Percentiles rank a stretch among this genome's conserved stretches.
Evolutionary conservation across 768 basidiomycete species (phyloP).

Genomic region (Lyophyllum decastes): DNA sequence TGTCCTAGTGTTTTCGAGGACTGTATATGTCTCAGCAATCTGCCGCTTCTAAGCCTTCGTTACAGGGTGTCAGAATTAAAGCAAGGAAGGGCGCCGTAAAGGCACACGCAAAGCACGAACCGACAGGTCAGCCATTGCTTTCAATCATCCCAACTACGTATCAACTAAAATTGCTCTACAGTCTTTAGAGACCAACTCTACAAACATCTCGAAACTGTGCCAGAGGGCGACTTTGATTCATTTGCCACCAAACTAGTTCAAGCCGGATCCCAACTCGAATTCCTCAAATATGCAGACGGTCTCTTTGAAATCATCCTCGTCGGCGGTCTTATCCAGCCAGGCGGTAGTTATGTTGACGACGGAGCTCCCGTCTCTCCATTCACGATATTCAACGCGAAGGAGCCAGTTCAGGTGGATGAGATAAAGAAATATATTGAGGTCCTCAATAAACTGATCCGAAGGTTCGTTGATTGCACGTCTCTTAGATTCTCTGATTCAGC

Average conservation of each 20-base stretch:
- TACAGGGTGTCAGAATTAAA: conserved; percentile 92
- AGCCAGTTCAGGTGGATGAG: conserved; percentile 79
- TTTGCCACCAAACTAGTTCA: conserved; percentile 84
- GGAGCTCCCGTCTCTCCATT: conserved; percentile 85
- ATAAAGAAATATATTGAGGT: conserved; percentile 94
- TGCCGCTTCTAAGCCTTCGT: conserved; percentile 81
- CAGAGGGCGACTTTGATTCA: conserved; percentile 78
- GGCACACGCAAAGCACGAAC: conserved; percentile 93
- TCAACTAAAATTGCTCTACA: conserved; percentile 28
- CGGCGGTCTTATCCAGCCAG: conserved; percentile 95
- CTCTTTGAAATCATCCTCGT: conserved; percentile 96
- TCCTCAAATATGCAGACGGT: conserved; percentile 94
- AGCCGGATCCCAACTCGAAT: conserved; percentile 92
- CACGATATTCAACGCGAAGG: conserved; percentile 80
- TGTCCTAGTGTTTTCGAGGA: conserved; percentile 19
- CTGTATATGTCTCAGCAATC: conserved; percentile 92
- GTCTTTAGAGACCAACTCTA: conserved; percentile 94
- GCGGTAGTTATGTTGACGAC: conserved; percentile 89
- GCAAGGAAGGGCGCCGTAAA: conserved; percentile 92
- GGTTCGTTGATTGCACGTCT: conserved; percentile 43
- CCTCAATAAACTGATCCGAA: conserved; percentile 92
- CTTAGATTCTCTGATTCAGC: conserved; percentile 12
- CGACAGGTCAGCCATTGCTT: conserved; percentile 49
- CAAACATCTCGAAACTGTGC: conserved; percentile 85
- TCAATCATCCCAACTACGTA: conserved; percentile 12